Conservation (phyloP, 2,329 filamentous ascomycete genomes). For the Penicillium glabrum region DNA sequence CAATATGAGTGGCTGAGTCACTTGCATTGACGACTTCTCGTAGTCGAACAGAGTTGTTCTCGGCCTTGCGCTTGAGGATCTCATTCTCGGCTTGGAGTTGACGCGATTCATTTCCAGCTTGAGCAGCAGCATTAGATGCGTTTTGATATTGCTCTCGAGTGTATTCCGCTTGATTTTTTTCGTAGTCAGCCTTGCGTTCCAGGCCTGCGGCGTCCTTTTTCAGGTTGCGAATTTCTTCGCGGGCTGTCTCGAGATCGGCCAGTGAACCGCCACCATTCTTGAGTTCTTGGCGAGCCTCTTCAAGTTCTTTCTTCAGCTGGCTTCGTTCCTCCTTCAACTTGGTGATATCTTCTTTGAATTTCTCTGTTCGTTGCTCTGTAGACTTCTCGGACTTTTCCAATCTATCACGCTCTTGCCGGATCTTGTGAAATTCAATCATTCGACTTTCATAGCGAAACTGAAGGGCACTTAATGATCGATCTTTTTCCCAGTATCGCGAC, state of each 20-base stretch:
- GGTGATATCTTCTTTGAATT: constrained; percentile 37
- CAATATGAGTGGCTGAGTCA: constrained; percentile 34
- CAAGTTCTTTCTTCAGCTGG: constrained; percentile 38
- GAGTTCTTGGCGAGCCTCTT: constrained; percentile 39
- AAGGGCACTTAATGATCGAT: constrained; percentile 33
- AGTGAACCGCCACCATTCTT: constrained; percentile 41
- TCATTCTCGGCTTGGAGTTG: constrained; percentile 40
- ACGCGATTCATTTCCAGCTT: constrained; percentile 39
- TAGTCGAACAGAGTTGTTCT: constrained; percentile 37
- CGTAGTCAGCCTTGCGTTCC: constrained; percentile 41
- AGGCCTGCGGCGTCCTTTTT: constrained; percentile 36
- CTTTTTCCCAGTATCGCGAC: constrained; percentile 32
- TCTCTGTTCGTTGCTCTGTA: constrained; percentile 34
- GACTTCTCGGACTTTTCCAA: constrained; percentile 30
- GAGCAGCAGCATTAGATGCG: constrained; percentile 45
- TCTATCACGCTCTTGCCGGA: constrained; percentile 37
- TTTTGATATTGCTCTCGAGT: constrained; percentile 49
- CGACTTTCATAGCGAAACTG: constrained; percentile 48
- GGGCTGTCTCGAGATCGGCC: constrained; percentile 42
- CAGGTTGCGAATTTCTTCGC: constrained; percentile 40
- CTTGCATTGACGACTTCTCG: constrained; percentile 39
- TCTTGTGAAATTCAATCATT: constrained; percentile 37
- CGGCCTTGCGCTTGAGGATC: constrained; percentile 36
- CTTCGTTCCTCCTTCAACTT: constrained; percentile 44
- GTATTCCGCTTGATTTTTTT: constrained; percentile 46